These are phyloP conservation scores for Fagus sylvatica DNA, from an alignment of 306 rosid genomes.

Conservation along the genomic window DNA sequence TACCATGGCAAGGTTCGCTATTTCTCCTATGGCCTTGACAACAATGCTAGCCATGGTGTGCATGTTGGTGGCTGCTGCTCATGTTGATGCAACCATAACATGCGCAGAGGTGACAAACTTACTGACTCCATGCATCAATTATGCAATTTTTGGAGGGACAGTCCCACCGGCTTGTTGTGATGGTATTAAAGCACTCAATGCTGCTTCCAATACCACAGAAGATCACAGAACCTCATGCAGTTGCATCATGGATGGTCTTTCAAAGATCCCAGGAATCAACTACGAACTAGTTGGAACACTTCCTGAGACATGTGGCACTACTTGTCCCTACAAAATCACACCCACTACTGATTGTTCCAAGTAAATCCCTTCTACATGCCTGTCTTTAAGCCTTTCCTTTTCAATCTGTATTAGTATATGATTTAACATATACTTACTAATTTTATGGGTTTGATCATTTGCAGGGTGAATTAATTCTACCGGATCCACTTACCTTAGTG, in stretches of 20 bases:
- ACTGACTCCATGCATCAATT: constrained; percentile 61
- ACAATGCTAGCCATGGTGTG: constrained; percentile 27
- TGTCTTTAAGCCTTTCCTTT: neutral
- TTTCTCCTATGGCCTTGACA: constrained; percentile 19
- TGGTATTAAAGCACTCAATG: constrained; percentile 49
- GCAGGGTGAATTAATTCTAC: constrained; percentile 44
- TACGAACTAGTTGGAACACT: constrained; percentile 40
- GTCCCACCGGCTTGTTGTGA: constrained; percentile 56
- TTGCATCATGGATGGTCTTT: constrained; percentile 51
- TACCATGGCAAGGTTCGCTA: constrained; percentile 4
- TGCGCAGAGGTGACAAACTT: constrained; percentile 47
- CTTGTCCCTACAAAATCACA: constrained; percentile 58
- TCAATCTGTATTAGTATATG: neutral
- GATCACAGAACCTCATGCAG: constrained; percentile 53
- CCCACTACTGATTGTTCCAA: constrained; percentile 65
- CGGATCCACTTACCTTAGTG: neutral
- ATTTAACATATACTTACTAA: neutral
- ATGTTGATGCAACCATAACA: constrained; percentile 31
- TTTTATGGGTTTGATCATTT: constrained; percentile 12
- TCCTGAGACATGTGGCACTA: constrained; percentile 40
- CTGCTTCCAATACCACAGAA: constrained; percentile 32
- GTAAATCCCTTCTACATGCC: constrained; percentile 17
- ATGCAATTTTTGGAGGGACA: constrained; percentile 51
- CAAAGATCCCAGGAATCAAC: constrained; percentile 45
- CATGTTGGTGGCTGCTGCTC: constrained; percentile 6